These are phyloP conservation scores for Ophiosphaerella korrae DNA, from an alignment of 2,329 filamentous ascomycete genomes.

Conservation along the genomic window DNA sequence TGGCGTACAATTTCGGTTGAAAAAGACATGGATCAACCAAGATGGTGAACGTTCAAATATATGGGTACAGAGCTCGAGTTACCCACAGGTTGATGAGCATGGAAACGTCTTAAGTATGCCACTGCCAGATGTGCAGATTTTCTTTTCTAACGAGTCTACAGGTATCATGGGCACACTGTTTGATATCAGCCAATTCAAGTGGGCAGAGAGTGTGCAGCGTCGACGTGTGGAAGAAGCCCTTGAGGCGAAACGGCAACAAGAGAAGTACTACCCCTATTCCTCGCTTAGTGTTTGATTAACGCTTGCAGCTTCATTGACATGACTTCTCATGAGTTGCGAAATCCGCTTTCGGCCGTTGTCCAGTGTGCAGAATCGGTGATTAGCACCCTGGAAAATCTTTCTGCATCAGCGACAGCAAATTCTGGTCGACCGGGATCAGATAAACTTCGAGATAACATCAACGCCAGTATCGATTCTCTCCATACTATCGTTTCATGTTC, in stretches of 20 bases:
- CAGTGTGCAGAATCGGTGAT: conserved; percentile 52
- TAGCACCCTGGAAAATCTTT: conserved; percentile 30
- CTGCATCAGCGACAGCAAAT: conserved; percentile 1
- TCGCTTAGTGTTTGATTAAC: conserved; percentile 7
- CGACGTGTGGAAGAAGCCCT: conserved; percentile 42
- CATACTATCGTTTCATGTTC: conserved; percentile 45
- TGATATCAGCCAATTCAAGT: conserved; percentile 47
- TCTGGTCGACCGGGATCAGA: conserved; percentile 4
- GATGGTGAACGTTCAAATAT: conserved; percentile 29
- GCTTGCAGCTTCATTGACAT: conserved; percentile 34
- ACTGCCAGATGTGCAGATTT: too few species aligned
- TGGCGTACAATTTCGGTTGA: conserved; percentile 30
- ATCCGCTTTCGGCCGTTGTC: conserved; percentile 45
- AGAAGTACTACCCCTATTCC: conserved; percentile 24
- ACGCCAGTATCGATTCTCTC: conserved; percentile 36
- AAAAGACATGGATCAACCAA: conserved; percentile 34
- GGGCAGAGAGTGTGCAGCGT: conserved; percentile 43
- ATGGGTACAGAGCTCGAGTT: conserved; percentile 34
- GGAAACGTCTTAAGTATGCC: conserved; percentile 29
- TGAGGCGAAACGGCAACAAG: conserved; percentile 46
- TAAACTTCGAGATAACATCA: conserved; percentile 22
- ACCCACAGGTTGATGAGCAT: conserved; percentile 27
- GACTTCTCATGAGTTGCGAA: conserved; percentile 46
- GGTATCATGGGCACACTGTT: conserved; percentile 44
- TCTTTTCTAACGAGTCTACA: not conserved